A percentile compares a stretch with the other conserved stretches of the same genome.
Evolutionary conservation across 306 rosid species (phyloP).

Genomic region (Malus sieversii): DNA sequence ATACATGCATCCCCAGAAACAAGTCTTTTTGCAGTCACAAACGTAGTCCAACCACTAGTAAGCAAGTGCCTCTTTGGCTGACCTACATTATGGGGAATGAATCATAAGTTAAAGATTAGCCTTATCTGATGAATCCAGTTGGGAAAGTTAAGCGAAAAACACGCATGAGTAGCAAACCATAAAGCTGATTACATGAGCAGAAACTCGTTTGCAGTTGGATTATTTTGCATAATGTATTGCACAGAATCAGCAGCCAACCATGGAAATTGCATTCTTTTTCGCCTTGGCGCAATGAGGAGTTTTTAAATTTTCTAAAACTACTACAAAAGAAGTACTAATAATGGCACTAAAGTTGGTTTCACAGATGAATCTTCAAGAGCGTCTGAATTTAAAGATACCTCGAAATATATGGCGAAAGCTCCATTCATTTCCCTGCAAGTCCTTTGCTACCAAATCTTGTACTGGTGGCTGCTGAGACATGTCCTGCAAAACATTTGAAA

Average conservation of each 20-base stretch:
- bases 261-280: not conserved
- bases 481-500: constrained; percentile 40
- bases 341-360: not conserved
- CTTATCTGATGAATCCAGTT: not conserved
- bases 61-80: constrained; percentile 63
- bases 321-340: not conserved
- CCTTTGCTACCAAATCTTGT: constrained; percentile 49
- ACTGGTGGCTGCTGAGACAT: constrained; percentile 46
- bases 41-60: constrained; percentile 72
- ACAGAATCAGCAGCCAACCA: not conserved
- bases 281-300: not conserved
- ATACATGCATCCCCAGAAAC: constrained; percentile 58
- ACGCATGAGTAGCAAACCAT: not conserved
- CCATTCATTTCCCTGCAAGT: constrained; percentile 71
- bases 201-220: not conserved
- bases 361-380: not conserved
- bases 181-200: not conserved
- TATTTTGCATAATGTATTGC: not conserved
- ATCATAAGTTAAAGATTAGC: constrained; percentile 1
- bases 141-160: not conserved
- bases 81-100: constrained; percentile 34
- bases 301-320: not conserved
- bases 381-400: constrained; percentile 30
- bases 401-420: constrained; percentile 57
- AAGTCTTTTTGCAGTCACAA: constrained; percentile 54